A percentile compares a stretch with the other conserved stretches of the same genome.
Conservation (phyloP, 1,139 yeast species). For the Dujonia santamariae region DNA sequence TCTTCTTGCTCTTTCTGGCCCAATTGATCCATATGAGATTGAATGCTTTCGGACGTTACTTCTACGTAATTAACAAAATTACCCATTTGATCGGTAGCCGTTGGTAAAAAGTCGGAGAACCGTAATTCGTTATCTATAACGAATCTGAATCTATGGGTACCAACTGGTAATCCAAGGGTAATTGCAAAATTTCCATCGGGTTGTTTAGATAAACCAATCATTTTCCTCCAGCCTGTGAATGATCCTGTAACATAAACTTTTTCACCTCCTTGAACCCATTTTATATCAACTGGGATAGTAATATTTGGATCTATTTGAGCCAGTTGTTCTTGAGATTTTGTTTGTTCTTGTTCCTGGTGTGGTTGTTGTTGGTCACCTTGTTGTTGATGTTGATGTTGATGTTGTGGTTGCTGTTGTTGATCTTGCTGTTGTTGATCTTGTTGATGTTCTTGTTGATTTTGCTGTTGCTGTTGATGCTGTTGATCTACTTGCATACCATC, state of each 20-base stretch:
- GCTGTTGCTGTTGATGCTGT: conserved; percentile 3
- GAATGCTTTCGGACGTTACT: conserved; percentile 42
- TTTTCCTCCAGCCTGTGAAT: conserved; percentile 50
- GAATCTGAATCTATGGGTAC: conserved; percentile 47
- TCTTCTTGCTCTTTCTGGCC: conserved; percentile 11
- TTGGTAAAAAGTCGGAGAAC: conserved; percentile 45
- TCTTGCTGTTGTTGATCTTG: conserved; percentile 13
- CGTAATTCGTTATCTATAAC: conserved; percentile 48
- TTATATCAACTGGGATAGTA: conserved; percentile 73
- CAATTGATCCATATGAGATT: conserved; percentile 21
- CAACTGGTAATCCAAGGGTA: conserved; percentile 45
- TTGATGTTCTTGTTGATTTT: conserved; percentile 12
- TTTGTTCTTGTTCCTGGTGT: conserved; percentile 4
- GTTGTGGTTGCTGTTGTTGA: conserved; percentile 9
- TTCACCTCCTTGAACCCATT: conserved; percentile 93
- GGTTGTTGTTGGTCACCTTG: neutral
- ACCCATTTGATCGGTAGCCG: conserved; percentile 53
- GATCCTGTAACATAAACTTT: conserved; percentile 64
- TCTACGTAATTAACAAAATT: conserved; percentile 49
- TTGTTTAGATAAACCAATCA: conserved; percentile 52
- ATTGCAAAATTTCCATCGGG: conserved; percentile 37
- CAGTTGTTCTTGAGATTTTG: conserved; percentile 4
- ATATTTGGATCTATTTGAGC: conserved; percentile 22
- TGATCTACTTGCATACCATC: conserved; percentile 8
- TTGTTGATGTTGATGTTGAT: conserved; percentile 1